Conservation (phyloP, 371 early-diverging fungal species). For the Rhizomucor pusillus region DNA sequence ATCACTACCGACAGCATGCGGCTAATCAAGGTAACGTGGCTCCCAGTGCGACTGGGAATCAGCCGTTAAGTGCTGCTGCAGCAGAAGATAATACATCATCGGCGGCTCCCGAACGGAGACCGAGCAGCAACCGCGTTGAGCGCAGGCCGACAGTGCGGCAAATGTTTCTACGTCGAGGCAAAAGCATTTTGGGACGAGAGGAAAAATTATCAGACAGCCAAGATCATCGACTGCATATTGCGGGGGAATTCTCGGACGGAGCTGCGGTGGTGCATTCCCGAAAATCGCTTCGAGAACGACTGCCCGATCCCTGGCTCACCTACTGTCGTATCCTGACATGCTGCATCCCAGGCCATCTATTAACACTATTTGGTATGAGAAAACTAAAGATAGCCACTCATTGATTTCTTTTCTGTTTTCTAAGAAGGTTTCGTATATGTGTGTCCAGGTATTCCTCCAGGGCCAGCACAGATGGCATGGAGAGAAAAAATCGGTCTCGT, state of each 20-base stretch:
- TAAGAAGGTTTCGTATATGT: too few relatives aligned
- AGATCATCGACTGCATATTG: constrained; percentile 7
- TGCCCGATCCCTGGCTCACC: constrained; percentile 42
- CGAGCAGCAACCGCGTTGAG: background rate
- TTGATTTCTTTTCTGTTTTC: background rate
- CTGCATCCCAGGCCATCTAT: constrained; percentile 39
- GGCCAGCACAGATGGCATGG: constrained; percentile 74
- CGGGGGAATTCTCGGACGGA: background rate
- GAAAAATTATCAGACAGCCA: constrained; percentile 28
- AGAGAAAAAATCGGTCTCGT: constrained; percentile 83
- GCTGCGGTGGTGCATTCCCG: constrained; percentile 1
- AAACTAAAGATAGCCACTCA: background rate
- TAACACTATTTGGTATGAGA: constrained; percentile 12
- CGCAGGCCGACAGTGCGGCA: constrained; percentile 19
- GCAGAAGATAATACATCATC: too few relatives aligned
- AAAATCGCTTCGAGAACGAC: constrained; percentile 7
- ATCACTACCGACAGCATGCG: constrained; percentile 49
- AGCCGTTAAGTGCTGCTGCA: constrained; percentile 17
- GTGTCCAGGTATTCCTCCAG: constrained; percentile 43
- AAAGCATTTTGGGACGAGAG: constrained; percentile 48
- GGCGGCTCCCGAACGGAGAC: too few relatives aligned
- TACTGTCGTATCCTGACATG: constrained; percentile 54
- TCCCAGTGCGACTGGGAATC: constrained; percentile 40
- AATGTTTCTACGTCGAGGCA: constrained; percentile 29
- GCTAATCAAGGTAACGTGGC: constrained; percentile 23